Evolutionary conservation across 2,329 filamentous ascomycete genomes (phyloP).

Genomic region (Dendrostoma leiphaemia): DNA sequence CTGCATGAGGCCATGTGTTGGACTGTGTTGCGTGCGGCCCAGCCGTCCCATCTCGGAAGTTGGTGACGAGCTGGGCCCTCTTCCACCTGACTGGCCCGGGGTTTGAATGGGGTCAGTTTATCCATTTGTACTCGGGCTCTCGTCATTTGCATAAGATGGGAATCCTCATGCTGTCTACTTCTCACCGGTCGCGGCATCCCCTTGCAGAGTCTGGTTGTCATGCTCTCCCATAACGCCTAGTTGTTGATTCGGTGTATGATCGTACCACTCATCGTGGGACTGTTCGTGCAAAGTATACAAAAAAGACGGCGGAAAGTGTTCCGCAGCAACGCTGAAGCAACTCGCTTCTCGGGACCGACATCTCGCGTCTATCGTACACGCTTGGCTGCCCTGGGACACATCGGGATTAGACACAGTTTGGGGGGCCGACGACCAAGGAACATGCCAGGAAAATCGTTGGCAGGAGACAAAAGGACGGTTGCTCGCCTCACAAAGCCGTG

Average conservation of each 20-base stretch:
- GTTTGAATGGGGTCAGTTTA: background rate
- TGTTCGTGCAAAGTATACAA: background rate
- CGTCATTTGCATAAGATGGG: constrained; percentile 4
- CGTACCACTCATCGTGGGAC: background rate
- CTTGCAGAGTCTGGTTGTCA: background rate
- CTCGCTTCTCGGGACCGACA: background rate
- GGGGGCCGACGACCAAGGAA: background rate
- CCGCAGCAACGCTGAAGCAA: constrained; percentile 1
- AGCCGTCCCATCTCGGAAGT: constrained; percentile 7
- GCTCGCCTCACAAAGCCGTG: constrained; percentile 7
- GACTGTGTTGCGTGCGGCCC: background rate
- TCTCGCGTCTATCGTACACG: background rate
- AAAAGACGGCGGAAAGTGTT: background rate
- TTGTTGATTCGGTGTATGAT: too few species aligned
- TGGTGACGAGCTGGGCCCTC: background rate
- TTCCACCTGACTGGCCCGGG: background rate
- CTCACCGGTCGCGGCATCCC: constrained; percentile 7
- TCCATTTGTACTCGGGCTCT: background rate
- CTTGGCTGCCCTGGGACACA: background rate
- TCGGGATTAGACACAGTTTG: constrained; percentile 9
- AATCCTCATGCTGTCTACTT: constrained; percentile 2
- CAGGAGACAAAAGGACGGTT: background rate
- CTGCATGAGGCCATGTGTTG: constrained; percentile 1
- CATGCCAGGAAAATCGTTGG: background rate
- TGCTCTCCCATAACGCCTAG: background rate